These are phyloP conservation scores for Yamadazyma kanchanaburiensis DNA, from an alignment of 1,139 yeast species.

Conservation along the genomic window DNA sequence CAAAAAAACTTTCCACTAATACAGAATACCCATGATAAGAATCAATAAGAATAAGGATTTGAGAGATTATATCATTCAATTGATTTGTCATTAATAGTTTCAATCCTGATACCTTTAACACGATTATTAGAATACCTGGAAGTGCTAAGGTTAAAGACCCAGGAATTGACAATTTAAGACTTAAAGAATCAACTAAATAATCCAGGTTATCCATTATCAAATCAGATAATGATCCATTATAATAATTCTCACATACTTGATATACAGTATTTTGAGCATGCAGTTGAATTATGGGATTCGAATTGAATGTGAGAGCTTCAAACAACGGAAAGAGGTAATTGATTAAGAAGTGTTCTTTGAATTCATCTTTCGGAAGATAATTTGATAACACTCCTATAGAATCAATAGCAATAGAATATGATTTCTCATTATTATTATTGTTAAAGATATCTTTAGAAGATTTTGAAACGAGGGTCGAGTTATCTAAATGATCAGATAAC, in stretches of 20 bases:
- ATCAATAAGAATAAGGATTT: constrained; percentile 75
- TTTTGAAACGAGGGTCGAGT: constrained; percentile 5
- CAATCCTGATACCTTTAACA: constrained; percentile 68
- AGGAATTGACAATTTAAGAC: constrained; percentile 64
- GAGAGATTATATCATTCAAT: constrained; percentile 67
- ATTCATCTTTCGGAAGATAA: constrained; percentile 22
- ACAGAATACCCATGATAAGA: constrained; percentile 77
- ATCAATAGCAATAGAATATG: constrained; percentile 30
- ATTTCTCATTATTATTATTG: constrained; percentile 15
- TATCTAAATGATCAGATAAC: constrained; percentile 9
- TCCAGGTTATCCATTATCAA: constrained; percentile 70
- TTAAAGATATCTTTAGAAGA: constrained; percentile 16
- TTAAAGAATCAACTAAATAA: constrained; percentile 73
- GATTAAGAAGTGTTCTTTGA: constrained; percentile 28
- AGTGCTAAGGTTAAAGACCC: constrained; percentile 66
- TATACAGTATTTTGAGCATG: constrained; percentile 27
- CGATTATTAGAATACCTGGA: constrained; percentile 63
- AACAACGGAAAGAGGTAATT: constrained; percentile 31
- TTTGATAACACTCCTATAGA: constrained; percentile 26
- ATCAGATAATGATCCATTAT: constrained; percentile 51
- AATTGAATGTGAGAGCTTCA: constrained; percentile 31
- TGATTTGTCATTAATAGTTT: constrained; percentile 52
- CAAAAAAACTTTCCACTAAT: constrained; percentile 71
- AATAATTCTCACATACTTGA: constrained; percentile 50
- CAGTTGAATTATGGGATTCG: constrained; percentile 25